A percentile compares a stretch with the other conserved stretches of the same genome.
Evolutionary conservation across 2,329 filamentous ascomycete species (phyloP).

Genomic region (Myriosclerotinia curreyana): DNA sequence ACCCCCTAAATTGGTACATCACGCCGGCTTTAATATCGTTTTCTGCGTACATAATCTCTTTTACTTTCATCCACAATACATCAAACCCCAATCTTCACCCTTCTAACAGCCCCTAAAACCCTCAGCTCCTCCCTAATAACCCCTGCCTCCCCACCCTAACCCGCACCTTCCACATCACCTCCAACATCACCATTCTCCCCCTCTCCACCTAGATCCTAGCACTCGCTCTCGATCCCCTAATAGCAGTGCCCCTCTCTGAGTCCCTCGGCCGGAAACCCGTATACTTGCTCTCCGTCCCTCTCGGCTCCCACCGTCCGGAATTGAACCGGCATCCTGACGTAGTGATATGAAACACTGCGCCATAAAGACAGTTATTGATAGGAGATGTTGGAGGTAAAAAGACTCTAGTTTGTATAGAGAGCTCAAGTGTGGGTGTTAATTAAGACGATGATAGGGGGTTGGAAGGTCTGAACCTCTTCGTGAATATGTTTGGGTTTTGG

Average conservation of each 20-base stretch:
- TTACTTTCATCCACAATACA: background rate
- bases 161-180: background rate
- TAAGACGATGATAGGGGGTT: no score
- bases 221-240: conserved; percentile 57
- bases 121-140: background rate
- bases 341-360: background rate
- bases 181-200: conserved; percentile 1
- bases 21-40: conserved; percentile 3
- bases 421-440: no score
- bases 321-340: background rate
- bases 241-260: conserved; percentile 60
- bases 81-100: background rate
- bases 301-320: conserved; percentile 41
- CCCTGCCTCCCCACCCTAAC: background rate
- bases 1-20: conserved; percentile 27
- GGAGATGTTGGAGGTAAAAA: background rate
- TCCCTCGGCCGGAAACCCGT: conserved; percentile 50
- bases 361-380: background rate
- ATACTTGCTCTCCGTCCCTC: conserved; percentile 45
- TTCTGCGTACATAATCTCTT: background rate
- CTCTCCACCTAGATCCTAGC: conserved; percentile 53
- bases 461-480: no score
- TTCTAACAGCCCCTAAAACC: background rate
- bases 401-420: background rate
- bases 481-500: background rate